Evolutionary conservation across 2,329 filamentous ascomycete genomes (phyloP).

Genomic region (Teratosphaeria epicoccoides): DNA sequence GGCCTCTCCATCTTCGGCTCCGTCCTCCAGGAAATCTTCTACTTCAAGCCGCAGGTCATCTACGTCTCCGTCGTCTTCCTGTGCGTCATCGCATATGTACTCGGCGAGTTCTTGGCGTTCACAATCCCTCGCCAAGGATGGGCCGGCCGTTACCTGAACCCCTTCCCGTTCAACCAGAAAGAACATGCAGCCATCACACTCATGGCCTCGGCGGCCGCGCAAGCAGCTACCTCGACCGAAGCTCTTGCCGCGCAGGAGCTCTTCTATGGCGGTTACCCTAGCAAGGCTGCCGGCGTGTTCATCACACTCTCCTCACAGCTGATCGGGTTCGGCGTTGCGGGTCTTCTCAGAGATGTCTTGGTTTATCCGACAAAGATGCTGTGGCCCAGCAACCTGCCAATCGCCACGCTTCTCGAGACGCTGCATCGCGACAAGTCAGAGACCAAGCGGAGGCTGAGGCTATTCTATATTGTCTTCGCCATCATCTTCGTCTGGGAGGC

Average conservation of each 20-base stretch:
- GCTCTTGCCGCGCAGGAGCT: slow-evolving; percentile 38
- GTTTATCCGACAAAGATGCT: slow-evolving; percentile 41
- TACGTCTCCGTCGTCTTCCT: slow-evolving; percentile 36
- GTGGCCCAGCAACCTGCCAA: slow-evolving; percentile 32
- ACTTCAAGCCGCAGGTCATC: slow-evolving; percentile 40
- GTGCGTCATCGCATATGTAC: slow-evolving; percentile 34
- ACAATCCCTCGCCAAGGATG: slow-evolving; percentile 27
- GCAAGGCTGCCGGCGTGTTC: slow-evolving; percentile 34
- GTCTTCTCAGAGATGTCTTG: slow-evolving; percentile 36
- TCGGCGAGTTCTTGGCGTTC: slow-evolving; percentile 31
- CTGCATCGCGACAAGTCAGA: slow-evolving; percentile 29
- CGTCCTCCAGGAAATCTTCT: slow-evolving; percentile 36
- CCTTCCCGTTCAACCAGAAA: slow-evolving; percentile 25
- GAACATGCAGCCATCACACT: slow-evolving; percentile 32
- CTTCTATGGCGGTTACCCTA: slow-evolving; percentile 35
- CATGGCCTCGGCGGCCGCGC: slow-evolving; percentile 34
- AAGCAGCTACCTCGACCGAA: slow-evolving; percentile 28
- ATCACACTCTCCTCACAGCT: slow-evolving; percentile 39
- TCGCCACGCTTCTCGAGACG: slow-evolving; percentile 30
- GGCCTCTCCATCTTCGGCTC: slow-evolving; percentile 20
- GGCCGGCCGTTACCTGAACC: slow-evolving; percentile 29
- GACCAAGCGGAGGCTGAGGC: slow-evolving; percentile 30
- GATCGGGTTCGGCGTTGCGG: slow-evolving; percentile 41
- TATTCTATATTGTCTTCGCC: slow-evolving; percentile 33
- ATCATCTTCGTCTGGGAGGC: slow-evolving; percentile 39